Percentiles rank a stretch among this genome's conserved stretches.
These are phyloP conservation scores for Talaromyces wortmannii DNA, from an alignment of 495 filamentous ascomycete genomes.

Conservation along the genomic window DNA sequence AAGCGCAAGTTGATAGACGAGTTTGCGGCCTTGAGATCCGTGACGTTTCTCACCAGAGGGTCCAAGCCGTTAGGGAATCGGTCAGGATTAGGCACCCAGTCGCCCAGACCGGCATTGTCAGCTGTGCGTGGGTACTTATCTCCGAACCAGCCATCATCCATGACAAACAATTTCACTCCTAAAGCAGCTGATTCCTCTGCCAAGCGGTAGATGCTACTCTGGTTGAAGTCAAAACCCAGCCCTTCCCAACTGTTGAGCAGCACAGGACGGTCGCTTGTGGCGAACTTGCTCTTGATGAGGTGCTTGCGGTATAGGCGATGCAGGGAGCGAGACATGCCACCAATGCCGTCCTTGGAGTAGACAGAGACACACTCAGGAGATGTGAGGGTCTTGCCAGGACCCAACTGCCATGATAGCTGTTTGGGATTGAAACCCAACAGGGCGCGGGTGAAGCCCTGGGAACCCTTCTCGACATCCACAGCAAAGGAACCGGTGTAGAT, in stretches of 20 bases:
- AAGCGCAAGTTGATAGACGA: constrained; percentile 37
- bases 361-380: constrained; percentile 49
- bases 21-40: constrained; percentile 30
- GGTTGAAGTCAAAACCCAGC: constrained; percentile 41
- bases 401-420: constrained; percentile 40
- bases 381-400: constrained; percentile 37
- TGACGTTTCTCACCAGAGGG: constrained; percentile 34
- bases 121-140: constrained; percentile 42
- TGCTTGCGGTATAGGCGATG: constrained; percentile 48
- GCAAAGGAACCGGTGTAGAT: constrained; percentile 48
- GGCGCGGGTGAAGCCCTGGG: constrained; percentile 45
- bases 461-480: constrained; percentile 45
- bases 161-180: constrained; percentile 45
- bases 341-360: constrained; percentile 43
- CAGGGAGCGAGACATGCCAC: constrained; percentile 46
- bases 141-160: constrained; percentile 56
- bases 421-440: constrained; percentile 42
- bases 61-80: constrained; percentile 47
- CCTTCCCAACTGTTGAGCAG: constrained; percentile 54
- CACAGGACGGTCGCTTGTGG: constrained; percentile 35
- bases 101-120: constrained; percentile 44
- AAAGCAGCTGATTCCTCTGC: constrained; percentile 43
- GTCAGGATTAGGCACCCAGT: constrained; percentile 44
- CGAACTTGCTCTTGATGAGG: constrained; percentile 45
- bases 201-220: constrained; percentile 35